These are phyloP conservation scores for Penicillium sp. DNA, from an alignment of 2,329 filamentous ascomycete species.

Conservation along the genomic window DNA sequence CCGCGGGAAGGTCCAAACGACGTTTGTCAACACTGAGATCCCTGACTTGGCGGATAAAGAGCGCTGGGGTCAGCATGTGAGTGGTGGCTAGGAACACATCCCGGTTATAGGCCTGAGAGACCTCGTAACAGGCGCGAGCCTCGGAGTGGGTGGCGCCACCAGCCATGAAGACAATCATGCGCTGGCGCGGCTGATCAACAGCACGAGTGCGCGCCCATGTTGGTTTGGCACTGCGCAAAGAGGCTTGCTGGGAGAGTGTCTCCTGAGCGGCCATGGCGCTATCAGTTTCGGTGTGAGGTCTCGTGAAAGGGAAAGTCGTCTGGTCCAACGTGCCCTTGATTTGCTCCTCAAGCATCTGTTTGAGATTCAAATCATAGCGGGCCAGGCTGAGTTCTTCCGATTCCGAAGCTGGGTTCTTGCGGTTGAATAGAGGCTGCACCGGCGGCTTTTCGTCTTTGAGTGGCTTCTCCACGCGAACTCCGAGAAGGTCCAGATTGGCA, in stretches of 20 bases:
- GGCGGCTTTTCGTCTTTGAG: conserved; percentile 78
- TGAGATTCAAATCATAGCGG: conserved; percentile 81
- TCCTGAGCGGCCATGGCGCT: conserved; percentile 55
- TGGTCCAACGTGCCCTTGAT: conserved; percentile 71
- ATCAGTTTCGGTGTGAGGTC: conserved; percentile 64
- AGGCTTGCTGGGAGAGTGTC: conserved; percentile 63
- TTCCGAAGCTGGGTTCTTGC: conserved; percentile 62
- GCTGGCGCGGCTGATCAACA: conserved; percentile 80
- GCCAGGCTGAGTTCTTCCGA: conserved; percentile 85
- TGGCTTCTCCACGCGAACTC: conserved; percentile 71
- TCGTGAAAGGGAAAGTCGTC: conserved; percentile 72
- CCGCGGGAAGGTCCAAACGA: conserved; percentile 78
- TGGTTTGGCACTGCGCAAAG: conserved; percentile 87
- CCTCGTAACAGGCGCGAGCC: conserved; percentile 84
- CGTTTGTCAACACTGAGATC: conserved; percentile 79
- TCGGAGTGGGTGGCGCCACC: conserved; percentile 95
- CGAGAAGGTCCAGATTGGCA: conserved; percentile 77
- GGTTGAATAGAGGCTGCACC: conserved; percentile 72
- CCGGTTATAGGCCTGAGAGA: conserved; percentile 72
- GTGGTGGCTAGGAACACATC: conserved; percentile 89
- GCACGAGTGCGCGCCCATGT: conserved; percentile 90
- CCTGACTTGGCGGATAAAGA: conserved; percentile 82
- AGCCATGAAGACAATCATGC: conserved; percentile 92
- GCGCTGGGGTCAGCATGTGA: conserved; percentile 86
- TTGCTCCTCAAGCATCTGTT: conserved; percentile 79